These are phyloP conservation scores for Parascedosporium putredinis DNA, from an alignment of 2,329 filamentous ascomycete genomes.

Conservation along the genomic window DNA sequence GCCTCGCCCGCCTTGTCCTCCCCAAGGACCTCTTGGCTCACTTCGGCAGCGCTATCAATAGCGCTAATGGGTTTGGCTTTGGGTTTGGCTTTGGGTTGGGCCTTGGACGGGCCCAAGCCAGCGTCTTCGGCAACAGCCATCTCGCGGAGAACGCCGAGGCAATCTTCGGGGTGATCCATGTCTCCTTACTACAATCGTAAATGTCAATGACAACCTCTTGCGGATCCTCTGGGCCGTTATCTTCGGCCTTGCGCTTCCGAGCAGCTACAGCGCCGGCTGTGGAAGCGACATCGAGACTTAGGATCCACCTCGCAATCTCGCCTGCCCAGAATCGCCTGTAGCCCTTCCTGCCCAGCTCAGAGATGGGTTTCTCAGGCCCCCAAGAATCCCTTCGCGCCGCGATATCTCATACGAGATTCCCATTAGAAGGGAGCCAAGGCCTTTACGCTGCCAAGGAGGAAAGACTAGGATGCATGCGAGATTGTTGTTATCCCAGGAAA, in stretches of 20 bases:
- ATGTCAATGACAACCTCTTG: slow-evolving; percentile 49
- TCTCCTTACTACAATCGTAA: slow-evolving; percentile 61
- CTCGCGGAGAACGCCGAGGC: slow-evolving; percentile 63
- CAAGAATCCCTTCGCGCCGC: slow-evolving; percentile 68
- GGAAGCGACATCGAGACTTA: slow-evolving; percentile 29
- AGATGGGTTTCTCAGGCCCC: slow-evolving; percentile 93
- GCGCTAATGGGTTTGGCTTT: slow-evolving; percentile 5
- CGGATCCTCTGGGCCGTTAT: slow-evolving; percentile 9
- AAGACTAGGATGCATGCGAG: slow-evolving; percentile 93
- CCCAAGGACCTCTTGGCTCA: slow-evolving; percentile 17
- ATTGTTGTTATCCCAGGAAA: slow-evolving; percentile 98
- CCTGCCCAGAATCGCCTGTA: slow-evolving; percentile 82
- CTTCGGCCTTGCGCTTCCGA: background rate
- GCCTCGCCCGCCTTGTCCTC: background rate
- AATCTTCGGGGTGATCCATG: slow-evolving; percentile 81
- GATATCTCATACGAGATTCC: slow-evolving; percentile 89
- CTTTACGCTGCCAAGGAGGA: slow-evolving; percentile 87
- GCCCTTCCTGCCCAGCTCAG: slow-evolving; percentile 69
- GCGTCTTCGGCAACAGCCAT: slow-evolving; percentile 64
- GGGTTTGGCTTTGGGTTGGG: slow-evolving; percentile 8
- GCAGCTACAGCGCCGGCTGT: background rate
- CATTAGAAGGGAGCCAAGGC: slow-evolving; percentile 81
- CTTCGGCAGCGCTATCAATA: slow-evolving; percentile 11
- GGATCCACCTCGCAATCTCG: slow-evolving; percentile 64
- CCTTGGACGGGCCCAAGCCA: slow-evolving; percentile 28